phyloP scores from a whole-genome alignment of 208 protist genomes.

The Leishmania aethiopica region DNA sequence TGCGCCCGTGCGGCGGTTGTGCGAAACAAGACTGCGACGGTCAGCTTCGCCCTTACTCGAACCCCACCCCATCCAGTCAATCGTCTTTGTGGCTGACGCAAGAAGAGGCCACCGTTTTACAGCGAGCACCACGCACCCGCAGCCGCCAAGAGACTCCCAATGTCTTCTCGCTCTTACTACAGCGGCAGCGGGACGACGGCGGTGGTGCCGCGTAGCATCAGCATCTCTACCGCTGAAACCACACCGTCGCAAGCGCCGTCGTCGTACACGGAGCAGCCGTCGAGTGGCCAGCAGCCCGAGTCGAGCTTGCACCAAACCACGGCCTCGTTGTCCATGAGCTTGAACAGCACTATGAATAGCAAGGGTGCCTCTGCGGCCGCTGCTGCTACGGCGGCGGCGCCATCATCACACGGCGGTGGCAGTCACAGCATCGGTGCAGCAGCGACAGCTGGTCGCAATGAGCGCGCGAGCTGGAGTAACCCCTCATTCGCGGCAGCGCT shows the following conservation, averaged over 20 bases:
- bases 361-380: neutral
- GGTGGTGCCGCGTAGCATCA: slow-evolving; percentile 17
- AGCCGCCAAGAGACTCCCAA: neutral
- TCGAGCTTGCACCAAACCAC: neutral
- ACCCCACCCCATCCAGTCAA: neutral
- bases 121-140: neutral
- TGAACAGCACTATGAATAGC: neutral
- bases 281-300: neutral
- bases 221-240: slow-evolving; percentile 14
- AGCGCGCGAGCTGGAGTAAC: neutral
- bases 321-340: neutral
- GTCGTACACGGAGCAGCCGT: neutral
- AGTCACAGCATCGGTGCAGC: neutral
- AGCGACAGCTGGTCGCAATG: neutral
- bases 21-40: neutral
- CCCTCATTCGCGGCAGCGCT: neutral
- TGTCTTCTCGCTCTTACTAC: slow-evolving; percentile 17
- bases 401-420: slow-evolving; percentile 4
- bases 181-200: slow-evolving; percentile 3
- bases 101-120: no score
- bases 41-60: neutral
- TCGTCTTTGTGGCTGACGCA: neutral
- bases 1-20: neutral
- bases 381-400: neutral
- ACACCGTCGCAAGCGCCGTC: neutral